phyloP scores from a whole-genome alignment of 345 rosid species.

The Zanthoxylum bungeanum region DNA sequence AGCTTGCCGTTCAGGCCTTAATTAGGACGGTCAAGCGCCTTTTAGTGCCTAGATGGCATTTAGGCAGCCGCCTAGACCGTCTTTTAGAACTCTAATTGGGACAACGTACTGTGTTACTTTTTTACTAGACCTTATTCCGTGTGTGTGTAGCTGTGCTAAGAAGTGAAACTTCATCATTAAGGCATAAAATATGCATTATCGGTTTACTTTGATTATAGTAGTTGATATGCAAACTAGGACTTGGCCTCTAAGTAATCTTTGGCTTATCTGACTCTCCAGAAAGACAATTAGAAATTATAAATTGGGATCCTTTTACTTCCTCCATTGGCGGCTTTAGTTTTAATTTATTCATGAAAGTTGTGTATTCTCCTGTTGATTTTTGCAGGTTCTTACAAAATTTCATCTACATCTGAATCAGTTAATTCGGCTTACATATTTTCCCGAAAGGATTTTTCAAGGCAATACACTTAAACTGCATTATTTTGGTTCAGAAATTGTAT shows the following conservation, averaged over 20 bases:
- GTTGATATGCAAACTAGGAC: background rate
- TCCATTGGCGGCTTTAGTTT: background rate
- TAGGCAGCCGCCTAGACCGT: no score
- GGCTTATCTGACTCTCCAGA: background rate
- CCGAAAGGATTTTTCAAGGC: conserved; percentile 90
- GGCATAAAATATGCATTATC: background rate
- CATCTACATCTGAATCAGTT: conserved; percentile 55
- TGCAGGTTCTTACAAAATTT: conserved; percentile 72
- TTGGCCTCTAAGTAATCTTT: background rate
- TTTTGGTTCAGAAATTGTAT: background rate
- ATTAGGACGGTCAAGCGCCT: no score
- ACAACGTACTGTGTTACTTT: background rate
- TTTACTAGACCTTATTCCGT: background rate
- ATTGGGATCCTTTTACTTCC: background rate
- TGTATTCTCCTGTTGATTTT: background rate
- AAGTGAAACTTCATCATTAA: background rate
- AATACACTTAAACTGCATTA: conserved; percentile 7
- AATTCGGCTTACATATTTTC: conserved; percentile 85
- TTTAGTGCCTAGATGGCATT: no score
- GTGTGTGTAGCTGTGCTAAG: background rate
- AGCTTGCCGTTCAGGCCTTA: no score
- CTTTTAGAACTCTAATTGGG: no score
- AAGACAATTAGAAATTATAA: background rate
- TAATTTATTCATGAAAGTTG: background rate
- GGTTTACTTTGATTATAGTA: background rate